These are phyloP conservation scores for Dothistroma pini DNA, from an alignment of 2,329 filamentous ascomycete species.

Conservation along the genomic window DNA sequence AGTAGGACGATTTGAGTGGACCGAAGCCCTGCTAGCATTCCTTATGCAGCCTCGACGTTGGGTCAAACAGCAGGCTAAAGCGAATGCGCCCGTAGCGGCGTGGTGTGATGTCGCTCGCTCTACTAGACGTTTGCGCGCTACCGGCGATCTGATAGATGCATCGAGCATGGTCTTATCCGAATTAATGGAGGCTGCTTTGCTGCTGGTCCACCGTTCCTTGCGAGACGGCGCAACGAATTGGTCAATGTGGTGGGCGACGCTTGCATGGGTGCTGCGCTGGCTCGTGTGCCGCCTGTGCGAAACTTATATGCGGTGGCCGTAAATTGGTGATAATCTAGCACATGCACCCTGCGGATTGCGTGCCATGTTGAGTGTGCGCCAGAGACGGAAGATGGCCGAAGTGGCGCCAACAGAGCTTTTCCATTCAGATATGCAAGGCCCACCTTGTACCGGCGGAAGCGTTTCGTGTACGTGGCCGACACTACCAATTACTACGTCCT, in stretches of 20 bases:
- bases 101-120: conserved; percentile 6
- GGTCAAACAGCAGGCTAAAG: background rate
- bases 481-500: background rate
- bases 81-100: conserved; percentile 4
- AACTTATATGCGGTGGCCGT: background rate
- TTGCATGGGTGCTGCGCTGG: conserved; percentile 3
- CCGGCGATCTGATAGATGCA: background rate
- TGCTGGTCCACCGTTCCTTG: background rate
- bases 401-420: background rate
- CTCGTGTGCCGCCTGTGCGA: conserved; percentile 9
- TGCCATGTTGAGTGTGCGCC: conserved; percentile 1
- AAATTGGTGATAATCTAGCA: conserved; percentile 9
- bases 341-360: conserved; percentile 3
- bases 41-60: conserved; percentile 3
- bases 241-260: background rate
- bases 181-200: background rate
- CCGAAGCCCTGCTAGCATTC: background rate
- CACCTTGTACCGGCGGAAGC: conserved; percentile 2
- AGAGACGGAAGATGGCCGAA: background rate
- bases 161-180: background rate
- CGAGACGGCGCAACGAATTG: background rate
- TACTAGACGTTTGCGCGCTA: conserved; percentile 3
- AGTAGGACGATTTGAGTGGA: conserved; percentile 4
- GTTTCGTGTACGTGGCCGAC: conserved; percentile 1
- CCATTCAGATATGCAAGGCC: background rate